Evolutionary conservation across 768 basidiomycete species (phyloP).

Genomic region (Amanita molliuscula): DNA sequence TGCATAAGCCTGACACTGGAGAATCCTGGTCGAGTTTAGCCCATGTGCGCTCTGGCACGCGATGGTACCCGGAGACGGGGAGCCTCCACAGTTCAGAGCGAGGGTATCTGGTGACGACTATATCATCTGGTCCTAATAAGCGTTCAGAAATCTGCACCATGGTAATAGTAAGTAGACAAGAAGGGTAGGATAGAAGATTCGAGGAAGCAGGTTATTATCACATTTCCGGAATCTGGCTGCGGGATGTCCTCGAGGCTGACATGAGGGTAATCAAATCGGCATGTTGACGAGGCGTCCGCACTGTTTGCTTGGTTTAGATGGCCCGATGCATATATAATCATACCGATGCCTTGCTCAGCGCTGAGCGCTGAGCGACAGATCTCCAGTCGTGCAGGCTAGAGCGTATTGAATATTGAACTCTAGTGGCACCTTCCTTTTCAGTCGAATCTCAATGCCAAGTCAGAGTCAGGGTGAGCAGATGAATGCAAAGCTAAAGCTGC

Average conservation of each 20-base stretch:
- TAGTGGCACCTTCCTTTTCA: constrained; percentile 1
- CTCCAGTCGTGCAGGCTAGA: neutral
- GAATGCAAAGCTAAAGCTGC: too few species aligned
- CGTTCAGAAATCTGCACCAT: too few species aligned
- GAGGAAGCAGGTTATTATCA: neutral
- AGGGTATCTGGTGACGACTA: too few species aligned
- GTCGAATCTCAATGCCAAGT: too few species aligned
- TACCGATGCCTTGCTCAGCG: neutral
- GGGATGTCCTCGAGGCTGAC: constrained; percentile 4
- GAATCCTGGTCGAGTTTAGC: neutral
- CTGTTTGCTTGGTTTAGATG: neutral
- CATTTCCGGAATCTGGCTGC: constrained; percentile 3
- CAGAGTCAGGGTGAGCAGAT: too few species aligned
- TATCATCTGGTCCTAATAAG: too few species aligned
- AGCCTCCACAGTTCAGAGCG: too few species aligned
- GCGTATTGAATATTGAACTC: neutral
- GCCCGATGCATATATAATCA: neutral
- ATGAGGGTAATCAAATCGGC: constrained; percentile 3
- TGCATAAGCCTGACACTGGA: constrained; percentile 1
- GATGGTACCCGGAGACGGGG: neutral
- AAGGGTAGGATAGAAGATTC: neutral
- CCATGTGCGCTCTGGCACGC: constrained; percentile 6
- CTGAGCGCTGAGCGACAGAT: neutral
- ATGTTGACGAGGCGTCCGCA: neutral
- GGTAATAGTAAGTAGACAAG: too few species aligned